Base-by-base conservation (phyloP, 2,329 filamentous ascomycete species). In the Pseudogymnoascus sp. region DNA sequence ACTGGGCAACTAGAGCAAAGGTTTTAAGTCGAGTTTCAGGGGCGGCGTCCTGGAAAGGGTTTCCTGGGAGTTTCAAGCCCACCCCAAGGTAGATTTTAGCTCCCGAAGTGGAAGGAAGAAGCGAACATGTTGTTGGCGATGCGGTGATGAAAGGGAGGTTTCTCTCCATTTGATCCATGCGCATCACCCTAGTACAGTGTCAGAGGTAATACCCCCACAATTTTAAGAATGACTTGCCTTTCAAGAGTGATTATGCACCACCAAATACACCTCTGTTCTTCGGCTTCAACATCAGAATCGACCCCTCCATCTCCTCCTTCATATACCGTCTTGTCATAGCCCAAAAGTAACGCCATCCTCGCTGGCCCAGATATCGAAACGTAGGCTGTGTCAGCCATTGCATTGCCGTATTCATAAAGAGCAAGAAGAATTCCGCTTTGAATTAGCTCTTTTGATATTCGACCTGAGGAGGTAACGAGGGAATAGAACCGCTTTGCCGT, bases 371-470 rank as follows among this genome's bases (percentile, higher is more conserved):
- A 62, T 11, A 67, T 7, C 8, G 65, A 53, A 14, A 62, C 56
- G 21, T 63, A 64, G 4, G 61, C 53, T 13, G 56, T 38, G 7
- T 62, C 38, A 14, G 65, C 19, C 13, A 64, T 31, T 26, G 62
- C 64, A 19, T 67, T 60, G 7, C 60, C 24, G 21, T 64, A 61
- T 38, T 67, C 65, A 42, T 62, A 67, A 10, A 67, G 13, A 44
- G 64, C 65, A 56, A 67, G 37, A n/a, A 67, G 16, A 53, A 67
- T 26, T 11, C 61, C 62, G 19, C 61, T 59, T 56, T 67, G 65
- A 16, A 67, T 50, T 33, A 65, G 13, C 37, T 56, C 56, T 50
- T 62, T 63, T 14, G 65, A 65, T 37, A 47, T 24, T 63, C 61
- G 62, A 16, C 63, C 63, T 19, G 61, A 56, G 2, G 63, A 65